phyloP scores from a whole-genome alignment of 257 asterid species.

The Gynochthodes officinalis region DNA sequence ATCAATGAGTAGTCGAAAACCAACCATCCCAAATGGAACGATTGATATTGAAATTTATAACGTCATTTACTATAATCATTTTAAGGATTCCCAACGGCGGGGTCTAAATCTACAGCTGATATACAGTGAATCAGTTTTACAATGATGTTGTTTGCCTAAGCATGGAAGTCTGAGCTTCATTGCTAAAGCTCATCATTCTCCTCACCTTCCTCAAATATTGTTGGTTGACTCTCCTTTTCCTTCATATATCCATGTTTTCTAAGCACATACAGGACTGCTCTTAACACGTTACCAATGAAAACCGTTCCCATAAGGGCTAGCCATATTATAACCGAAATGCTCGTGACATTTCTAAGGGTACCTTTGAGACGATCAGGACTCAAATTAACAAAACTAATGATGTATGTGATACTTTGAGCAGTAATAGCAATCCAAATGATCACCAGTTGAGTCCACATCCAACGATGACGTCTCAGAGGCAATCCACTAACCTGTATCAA shows the following conservation, averaged over 20 bases:
- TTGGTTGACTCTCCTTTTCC: constrained; percentile 9
- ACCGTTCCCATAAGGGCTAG: neutral
- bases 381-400: constrained; percentile 6
- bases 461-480: no score
- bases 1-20: no score
- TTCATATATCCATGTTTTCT: neutral
- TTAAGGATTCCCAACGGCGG: no score
- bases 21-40: no score
- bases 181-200: constrained; percentile 3
- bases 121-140: no score
- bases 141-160: neutral
- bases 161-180: neutral
- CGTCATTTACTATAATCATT: no score
- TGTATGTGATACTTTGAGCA: constrained; percentile 24
- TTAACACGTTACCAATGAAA: neutral
- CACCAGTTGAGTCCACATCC: constrained; percentile 37
- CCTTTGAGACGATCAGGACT: neutral
- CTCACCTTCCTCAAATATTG: neutral
- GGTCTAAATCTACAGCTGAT: no score
- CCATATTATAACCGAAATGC: neutral
- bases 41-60: no score
- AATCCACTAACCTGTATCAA: constrained; percentile 30
- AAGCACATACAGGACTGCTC: neutral
- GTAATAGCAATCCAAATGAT: constrained; percentile 33
- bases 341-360: neutral